These are phyloP conservation scores for Fraxinus sp. DNA, from an alignment of 305 asterid genomes.

Conservation along the genomic window DNA sequence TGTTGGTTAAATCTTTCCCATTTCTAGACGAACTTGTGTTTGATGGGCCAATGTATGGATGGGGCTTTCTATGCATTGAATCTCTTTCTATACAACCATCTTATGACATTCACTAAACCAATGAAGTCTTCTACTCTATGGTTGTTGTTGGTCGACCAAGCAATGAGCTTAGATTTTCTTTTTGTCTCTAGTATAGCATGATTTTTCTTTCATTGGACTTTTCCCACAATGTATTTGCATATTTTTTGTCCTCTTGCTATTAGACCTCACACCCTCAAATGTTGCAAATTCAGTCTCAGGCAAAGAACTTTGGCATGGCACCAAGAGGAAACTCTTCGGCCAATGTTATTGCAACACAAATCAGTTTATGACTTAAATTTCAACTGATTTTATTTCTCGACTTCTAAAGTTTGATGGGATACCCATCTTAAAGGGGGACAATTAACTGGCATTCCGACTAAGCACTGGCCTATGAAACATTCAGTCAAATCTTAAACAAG, in stretches of 20 bases:
- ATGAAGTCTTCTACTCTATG: neutral
- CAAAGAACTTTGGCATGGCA: neutral
- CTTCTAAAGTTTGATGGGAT: neutral
- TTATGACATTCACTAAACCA: neutral
- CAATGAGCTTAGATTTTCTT: neutral
- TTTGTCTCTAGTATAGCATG: neutral
- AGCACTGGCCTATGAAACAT: neutral
- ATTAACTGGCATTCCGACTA: neutral
- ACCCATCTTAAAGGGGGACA: neutral
- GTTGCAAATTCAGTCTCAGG: neutral
- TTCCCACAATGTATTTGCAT: neutral
- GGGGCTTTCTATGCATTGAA: neutral
- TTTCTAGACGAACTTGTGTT: neutral
- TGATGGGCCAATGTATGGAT: neutral
- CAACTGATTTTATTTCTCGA: neutral
- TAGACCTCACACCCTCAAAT: neutral
- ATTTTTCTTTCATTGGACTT: neutral
- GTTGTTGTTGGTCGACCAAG: neutral
- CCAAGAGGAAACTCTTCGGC: neutral
- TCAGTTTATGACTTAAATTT: neutral
- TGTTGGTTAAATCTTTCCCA: neutral
- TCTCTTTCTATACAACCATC: neutral
- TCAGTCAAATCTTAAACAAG: neutral
- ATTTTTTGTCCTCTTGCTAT: neutral
- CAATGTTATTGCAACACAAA: neutral